These are phyloP conservation scores for Russula compacta DNA, from an alignment of 768 basidiomycete species.

Conservation along the genomic window DNA sequence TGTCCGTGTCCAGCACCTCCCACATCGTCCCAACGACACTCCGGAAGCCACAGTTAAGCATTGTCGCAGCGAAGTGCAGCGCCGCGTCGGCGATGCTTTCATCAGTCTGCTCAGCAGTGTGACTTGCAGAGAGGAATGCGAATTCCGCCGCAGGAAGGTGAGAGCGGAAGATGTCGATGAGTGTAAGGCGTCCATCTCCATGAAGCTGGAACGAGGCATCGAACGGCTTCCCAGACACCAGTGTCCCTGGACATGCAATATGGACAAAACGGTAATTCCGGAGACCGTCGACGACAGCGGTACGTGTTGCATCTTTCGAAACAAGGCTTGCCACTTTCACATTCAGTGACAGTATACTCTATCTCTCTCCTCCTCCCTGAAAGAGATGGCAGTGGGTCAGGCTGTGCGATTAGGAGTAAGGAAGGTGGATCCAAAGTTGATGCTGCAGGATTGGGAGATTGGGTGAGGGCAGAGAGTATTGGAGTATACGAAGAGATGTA, in stretches of 20 bases:
- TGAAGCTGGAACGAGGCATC: background rate
- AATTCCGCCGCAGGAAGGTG: background rate
- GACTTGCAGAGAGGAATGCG: constrained; percentile 7
- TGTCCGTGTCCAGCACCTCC: constrained; percentile 9
- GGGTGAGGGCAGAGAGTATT: background rate
- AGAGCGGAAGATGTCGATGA: background rate
- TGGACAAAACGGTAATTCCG: background rate
- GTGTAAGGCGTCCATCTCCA: background rate
- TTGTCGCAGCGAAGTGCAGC: constrained; percentile 2
- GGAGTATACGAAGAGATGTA: background rate
- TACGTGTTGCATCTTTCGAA: background rate
- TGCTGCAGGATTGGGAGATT: background rate
- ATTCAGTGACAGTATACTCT: background rate
- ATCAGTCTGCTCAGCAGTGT: background rate
- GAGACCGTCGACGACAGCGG: background rate
- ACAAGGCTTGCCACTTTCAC: background rate
- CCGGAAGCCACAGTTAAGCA: constrained; percentile 10
- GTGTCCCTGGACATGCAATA: background rate
- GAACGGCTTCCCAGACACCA: background rate
- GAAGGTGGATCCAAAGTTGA: background rate
- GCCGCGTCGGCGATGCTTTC: background rate
- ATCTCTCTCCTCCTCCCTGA: background rate
- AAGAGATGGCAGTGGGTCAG: background rate
- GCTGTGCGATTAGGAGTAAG: background rate
- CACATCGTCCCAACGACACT: constrained; percentile 10